Percentiles rank a stretch among this genome's conserved stretches.
Evolutionary conservation across 176 grass and related monocot genomes (phyloP).

Genomic region (Chrysopogon serrulatus): DNA sequence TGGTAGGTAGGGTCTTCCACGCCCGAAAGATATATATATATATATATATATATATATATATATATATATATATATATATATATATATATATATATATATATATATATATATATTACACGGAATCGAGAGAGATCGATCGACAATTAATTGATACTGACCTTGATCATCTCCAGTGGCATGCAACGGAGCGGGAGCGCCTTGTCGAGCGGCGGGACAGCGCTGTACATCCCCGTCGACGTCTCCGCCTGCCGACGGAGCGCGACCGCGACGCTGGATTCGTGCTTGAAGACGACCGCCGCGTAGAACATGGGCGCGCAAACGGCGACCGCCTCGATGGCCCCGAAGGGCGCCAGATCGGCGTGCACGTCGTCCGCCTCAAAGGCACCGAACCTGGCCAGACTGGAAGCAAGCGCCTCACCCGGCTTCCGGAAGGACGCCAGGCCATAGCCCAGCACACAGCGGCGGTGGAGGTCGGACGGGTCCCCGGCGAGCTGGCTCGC

Average conservation of each 20-base stretch:
- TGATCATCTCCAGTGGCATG: background rate
- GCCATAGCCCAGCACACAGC: background rate
- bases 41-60: too few relatives aligned
- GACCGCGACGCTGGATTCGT: background rate
- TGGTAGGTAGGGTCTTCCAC: too few relatives aligned
- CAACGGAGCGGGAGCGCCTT: background rate
- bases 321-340: background rate
- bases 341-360: background rate
- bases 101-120: too few relatives aligned
- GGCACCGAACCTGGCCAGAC: too few relatives aligned
- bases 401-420: background rate
- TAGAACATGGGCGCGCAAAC: background rate
- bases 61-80: too few relatives aligned
- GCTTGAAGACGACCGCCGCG: background rate
- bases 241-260: background rate
- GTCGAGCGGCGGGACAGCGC: background rate
- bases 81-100: too few relatives aligned
- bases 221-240: background rate
- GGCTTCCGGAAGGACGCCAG: background rate
- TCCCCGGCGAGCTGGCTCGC: background rate
- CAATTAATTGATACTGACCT: too few relatives aligned
- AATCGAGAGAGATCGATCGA: too few relatives aligned
- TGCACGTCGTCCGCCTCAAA: background rate
- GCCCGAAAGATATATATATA: too few relatives aligned
- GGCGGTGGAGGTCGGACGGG: background rate